Evolutionary conservation across 225 moss, liverwort and hornwort species (phyloP).

Genomic region (Anthoceros angustus): DNA sequence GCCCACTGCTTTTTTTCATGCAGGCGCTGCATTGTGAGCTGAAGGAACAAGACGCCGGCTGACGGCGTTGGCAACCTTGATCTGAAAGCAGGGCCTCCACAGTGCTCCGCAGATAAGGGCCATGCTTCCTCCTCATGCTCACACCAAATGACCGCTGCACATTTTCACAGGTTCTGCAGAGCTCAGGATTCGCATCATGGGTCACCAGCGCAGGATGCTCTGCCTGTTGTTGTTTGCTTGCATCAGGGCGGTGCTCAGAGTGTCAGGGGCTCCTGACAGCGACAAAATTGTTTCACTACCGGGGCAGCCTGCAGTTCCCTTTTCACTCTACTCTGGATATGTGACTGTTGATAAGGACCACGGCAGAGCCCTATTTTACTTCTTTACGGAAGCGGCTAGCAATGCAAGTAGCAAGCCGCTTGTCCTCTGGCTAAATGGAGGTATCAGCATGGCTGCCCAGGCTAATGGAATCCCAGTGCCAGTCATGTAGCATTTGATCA

Average conservation of each 20-base stretch:
- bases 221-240: no score
- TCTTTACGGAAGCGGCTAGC: slow-evolving; percentile 52
- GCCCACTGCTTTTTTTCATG: not conserved
- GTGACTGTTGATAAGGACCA: slow-evolving; percentile 21
- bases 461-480: not conserved
- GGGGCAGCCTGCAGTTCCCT: slow-evolving; percentile 41
- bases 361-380: slow-evolving; percentile 50
- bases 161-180: not conserved
- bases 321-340: slow-evolving; percentile 50
- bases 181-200: not conserved
- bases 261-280: no score
- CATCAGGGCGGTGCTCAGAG: no score
- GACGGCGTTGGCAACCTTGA: not conserved
- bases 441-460: slow-evolving; percentile 16
- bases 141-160: not conserved
- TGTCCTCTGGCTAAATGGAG: slow-evolving; percentile 78
- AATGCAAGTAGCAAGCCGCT: slow-evolving; percentile 37
- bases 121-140: not conserved
- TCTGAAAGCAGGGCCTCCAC: not conserved
- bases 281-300: slow-evolving; percentile 17
- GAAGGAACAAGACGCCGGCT: not conserved
- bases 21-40: not conserved
- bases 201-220: no score
- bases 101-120: not conserved
- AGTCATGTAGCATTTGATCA: not conserved